Evolutionary conservation across 164 flowering plant species (phyloP).

Genomic region (Vitis riparia): DNA sequence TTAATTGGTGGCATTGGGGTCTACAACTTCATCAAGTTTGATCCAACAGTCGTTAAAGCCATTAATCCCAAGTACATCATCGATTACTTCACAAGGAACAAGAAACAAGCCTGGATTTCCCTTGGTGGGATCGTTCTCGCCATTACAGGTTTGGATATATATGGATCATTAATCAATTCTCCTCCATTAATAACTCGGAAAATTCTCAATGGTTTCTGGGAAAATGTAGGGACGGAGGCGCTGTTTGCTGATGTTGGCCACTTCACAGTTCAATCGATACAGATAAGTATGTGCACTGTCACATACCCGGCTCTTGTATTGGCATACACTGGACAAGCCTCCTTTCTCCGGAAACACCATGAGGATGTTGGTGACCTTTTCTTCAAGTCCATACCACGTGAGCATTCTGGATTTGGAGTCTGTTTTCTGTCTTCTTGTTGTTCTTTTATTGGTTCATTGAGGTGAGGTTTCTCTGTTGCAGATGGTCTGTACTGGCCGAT

Average conservation of each 20-base stretch:
- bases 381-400: conserved; percentile 66
- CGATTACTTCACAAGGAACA: conserved; percentile 57
- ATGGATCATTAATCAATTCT: too few species aligned
- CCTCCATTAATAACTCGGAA: too few species aligned
- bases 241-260: conserved; percentile 80
- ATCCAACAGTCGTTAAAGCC: conserved; percentile 54
- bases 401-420: background rate
- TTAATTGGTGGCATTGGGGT: conserved; percentile 48
- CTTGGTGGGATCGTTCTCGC: conserved; percentile 69
- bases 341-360: conserved; percentile 51
- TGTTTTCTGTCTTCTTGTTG: background rate
- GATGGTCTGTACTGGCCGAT: conserved; percentile 62
- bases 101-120: conserved; percentile 63
- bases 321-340: conserved; percentile 72
- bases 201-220: background rate
- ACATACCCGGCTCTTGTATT: conserved; percentile 55
- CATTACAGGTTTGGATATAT: conserved; percentile 40
- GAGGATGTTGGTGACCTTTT: conserved; percentile 39
- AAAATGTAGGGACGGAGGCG: conserved; percentile 68
- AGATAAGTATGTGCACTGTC: conserved; percentile 56
- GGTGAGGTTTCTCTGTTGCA: conserved; percentile 12
- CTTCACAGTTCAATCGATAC: conserved; percentile 65
- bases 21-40: conserved; percentile 53
- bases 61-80: conserved; percentile 56
- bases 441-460: background rate